Conservation (phyloP, 768 basidiomycete species). For the Calocybe indica region DNA sequence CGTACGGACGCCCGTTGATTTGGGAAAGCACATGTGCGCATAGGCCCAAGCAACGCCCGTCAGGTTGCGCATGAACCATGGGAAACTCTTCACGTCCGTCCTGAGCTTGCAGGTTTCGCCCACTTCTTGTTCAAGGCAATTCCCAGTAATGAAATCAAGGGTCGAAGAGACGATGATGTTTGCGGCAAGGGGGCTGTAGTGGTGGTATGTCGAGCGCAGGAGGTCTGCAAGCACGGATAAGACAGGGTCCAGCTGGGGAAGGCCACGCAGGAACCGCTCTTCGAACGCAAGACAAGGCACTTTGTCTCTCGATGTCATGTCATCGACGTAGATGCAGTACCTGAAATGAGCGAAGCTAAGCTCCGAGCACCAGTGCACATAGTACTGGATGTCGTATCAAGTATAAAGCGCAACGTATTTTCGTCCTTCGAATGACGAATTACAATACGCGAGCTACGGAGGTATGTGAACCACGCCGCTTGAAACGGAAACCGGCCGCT, state of each 20-base stretch:
- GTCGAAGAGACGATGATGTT: constrained; percentile 7
- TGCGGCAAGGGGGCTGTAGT: constrained; percentile 4
- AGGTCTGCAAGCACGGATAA: constrained; percentile 4
- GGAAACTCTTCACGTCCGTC: background rate
- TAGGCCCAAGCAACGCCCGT: constrained; percentile 33
- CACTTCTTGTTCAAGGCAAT: constrained; percentile 3
- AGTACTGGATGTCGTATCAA: background rate
- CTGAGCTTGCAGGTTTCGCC: background rate
- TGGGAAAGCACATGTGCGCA: constrained; percentile 4
- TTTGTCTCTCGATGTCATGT: background rate
- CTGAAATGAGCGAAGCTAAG: background rate
- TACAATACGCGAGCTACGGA: constrained; percentile 2
- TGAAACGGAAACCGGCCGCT: background rate
- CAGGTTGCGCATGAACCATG: constrained; percentile 4
- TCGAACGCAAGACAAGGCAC: constrained; percentile 5
- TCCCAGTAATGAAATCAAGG: constrained; percentile 5
- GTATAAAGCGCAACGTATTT: constrained; percentile 2
- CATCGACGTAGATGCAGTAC: constrained; percentile 8
- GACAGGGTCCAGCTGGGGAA: constrained; percentile 8
- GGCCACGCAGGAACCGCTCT: constrained; percentile 6
- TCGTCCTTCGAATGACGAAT: constrained; percentile 1
- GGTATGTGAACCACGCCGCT: background rate
- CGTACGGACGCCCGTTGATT: background rate
- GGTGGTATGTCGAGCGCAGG: constrained; percentile 3
- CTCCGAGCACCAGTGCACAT: no score